A percentile compares a stretch with the other conserved stretches of the same genome.
Evolutionary conservation across 495 filamentous ascomycete genomes (phyloP).

Genomic region (Podospora australis): DNA sequence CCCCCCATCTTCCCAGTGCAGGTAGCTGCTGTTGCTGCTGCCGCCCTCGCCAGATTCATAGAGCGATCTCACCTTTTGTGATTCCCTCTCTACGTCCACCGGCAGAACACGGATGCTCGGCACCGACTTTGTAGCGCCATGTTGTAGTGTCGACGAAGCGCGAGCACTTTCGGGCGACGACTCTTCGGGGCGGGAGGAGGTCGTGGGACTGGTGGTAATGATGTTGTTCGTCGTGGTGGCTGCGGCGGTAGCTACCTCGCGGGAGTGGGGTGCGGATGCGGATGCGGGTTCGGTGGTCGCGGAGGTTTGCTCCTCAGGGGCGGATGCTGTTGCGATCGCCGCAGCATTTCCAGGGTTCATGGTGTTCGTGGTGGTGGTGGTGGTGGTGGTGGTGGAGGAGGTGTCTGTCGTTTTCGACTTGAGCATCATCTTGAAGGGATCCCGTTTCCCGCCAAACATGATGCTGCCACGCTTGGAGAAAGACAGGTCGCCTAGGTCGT

Average conservation of each 20-base stretch:
- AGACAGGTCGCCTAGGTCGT: conserved; percentile 41
- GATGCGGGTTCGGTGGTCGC: neutral
- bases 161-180: conserved; percentile 3
- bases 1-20: conserved; percentile 54
- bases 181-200: neutral
- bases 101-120: conserved; percentile 56
- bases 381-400: neutral
- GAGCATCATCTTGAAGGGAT: conserved; percentile 13
- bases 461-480: conserved; percentile 61
- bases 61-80: conserved; percentile 84
- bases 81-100: conserved; percentile 76
- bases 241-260: neutral
- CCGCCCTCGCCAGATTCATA: conserved; percentile 66
- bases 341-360: neutral
- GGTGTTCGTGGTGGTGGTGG: neutral
- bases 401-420: conserved; percentile 3
- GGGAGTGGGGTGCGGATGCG: neutral
- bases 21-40: conserved; percentile 41
- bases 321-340: neutral
- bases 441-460: conserved; percentile 50
- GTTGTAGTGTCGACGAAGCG: neutral
- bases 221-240: neutral
- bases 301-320: neutral
- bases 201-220: neutral
- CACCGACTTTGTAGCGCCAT: conserved; percentile 18